Base-by-base conservation (phyloP, 495 filamentous ascomycete genomes). In the Lasiosphaeria ovina region DNA sequence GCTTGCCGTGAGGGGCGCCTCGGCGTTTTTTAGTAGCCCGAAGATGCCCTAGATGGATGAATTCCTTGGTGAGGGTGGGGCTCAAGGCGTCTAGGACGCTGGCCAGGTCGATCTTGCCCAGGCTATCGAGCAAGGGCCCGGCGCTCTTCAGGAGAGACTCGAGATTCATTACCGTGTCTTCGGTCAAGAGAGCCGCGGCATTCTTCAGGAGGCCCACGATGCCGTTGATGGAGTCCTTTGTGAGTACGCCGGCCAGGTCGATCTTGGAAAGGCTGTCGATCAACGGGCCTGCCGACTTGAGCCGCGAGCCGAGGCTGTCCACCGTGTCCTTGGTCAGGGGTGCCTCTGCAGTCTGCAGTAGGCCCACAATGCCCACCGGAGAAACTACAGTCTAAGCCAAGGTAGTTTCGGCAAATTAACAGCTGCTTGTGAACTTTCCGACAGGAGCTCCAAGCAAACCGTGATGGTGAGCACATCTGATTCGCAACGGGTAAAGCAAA, bases 91-190 rank as follows among this genome's bases (percentile, higher is more conserved):
- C n/a, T n/a, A n/a, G n/a, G n/a, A n/a, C n/a, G n/a, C n/a, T n/a
- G n/a, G n/a, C n/a, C n/a, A n/a, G n/a, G n/a, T n/a, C n/a, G n/a
- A n/a, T n/a, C n/a, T n/a, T n/a, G n/a, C n/a, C n/a, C n/a, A n/a
- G n/a, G n/a, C n/a, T n/a, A n/a, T n/a, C n/a, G n/a, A 73, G 57
- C 40, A 73, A 51, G 8, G 79, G 66, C 51, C 66, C 51, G 49
- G 78, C 58, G 24, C 69, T 58, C 3, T 54, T 45, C 56, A 60
- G 59, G 32, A 62, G 60, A 0, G 60, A 50, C 35, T 33, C 11
- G n/a, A n/a, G 47, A 31, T 81, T 71, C 44, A 81, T 76, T 58
- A 81, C 79, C 42, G 70, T 65, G 38, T n/a, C n/a, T n/a, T 58
- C 57, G 7, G 75, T 77, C 17, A 80, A 55, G 14, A 80, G 73